Percentiles rank a stretch among this genome's conserved stretches.
Conservation (phyloP, 345 rosid genomes). For the Raphanus raphanistrum region DNA sequence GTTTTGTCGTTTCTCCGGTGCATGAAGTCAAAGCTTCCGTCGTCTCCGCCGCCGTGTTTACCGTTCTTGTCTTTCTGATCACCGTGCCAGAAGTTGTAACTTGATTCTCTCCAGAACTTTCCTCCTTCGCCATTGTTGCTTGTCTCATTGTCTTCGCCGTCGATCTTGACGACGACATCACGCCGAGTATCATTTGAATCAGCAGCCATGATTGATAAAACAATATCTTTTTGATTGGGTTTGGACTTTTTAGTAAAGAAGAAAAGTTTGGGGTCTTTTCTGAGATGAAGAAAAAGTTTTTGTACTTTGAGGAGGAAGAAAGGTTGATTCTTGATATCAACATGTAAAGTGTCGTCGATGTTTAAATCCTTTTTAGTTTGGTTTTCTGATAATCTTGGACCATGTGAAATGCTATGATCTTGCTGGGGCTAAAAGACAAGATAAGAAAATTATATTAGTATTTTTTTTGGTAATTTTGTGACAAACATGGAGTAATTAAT, state of each 20-base stretch:
- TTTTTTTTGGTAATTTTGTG: not conserved
- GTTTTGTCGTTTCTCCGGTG: constrained; percentile 13
- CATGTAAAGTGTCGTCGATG: not conserved
- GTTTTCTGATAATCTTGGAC: constrained; percentile 14
- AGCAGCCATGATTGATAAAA: constrained; percentile 36
- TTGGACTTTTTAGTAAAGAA: not conserved
- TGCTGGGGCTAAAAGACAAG: constrained; percentile 29
- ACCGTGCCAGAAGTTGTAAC: constrained; percentile 52
- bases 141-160: constrained; percentile 25
- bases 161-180: constrained; percentile 42
- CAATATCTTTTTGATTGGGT: not conserved
- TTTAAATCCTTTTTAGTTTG: constrained; percentile 9
- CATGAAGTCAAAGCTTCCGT: constrained; percentile 45
- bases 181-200: constrained; percentile 45
- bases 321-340: constrained; percentile 27
- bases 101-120: constrained; percentile 67
- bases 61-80: constrained; percentile 25
- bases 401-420: constrained; percentile 32
- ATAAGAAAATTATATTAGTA: constrained; percentile 6
- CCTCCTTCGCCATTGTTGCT: constrained; percentile 23
- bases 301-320: constrained; percentile 4
- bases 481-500: constrained; percentile 21
- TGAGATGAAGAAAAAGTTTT: not conserved
- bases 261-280: not conserved
- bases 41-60: constrained; percentile 14